Evolutionary conservation across 2,329 filamentous ascomycete genomes (phyloP), one percentile per base, ranked within the genome.

Genomic region (Elsinoe ampelina): DNA sequence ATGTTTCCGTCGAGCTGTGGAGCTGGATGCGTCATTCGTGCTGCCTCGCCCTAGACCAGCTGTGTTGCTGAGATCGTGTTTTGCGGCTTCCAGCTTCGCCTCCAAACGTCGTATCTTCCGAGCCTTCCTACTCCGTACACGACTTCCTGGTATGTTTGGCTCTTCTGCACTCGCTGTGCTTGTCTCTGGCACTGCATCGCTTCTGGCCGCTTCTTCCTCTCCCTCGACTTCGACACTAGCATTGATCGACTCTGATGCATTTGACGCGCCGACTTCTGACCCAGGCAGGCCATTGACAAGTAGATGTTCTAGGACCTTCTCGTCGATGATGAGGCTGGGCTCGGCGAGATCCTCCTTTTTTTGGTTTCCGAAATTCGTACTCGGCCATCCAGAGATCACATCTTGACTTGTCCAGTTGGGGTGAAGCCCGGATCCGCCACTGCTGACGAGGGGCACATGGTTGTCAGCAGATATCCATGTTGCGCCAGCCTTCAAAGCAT

Each of bases 81-180:
- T 45, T n/a, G 30, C 32, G 13, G 26, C 42, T 45, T 45, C 38
- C 19, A 45, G 39, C 17, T 56, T 56, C 13, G 54, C 54, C 34
- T 48, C 32, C 30, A 38, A n/a, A 26, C 54, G 54, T 48, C 54
- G 22, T 17, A 56, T n/a, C 22, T 56, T 56, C 17, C 54, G 39
- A 26, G 39, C 54, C 32, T 56, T 56, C 8, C 54, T 17, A 10
- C 42, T 42, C 17, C n/a, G 13, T n/a, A 45, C 20, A 15, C 54
- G 47, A 2, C 32, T 19, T 15, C 41, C 20, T 6, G n/a, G n/a
- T 7, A 22, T 15, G 15, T 13, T 45, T 13, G 38, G 26, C 26
- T 41, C 38, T 41, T 19, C 13, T 41, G 13, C 38, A 15, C 38
- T 41, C 3, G 11, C 13, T 41, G 38, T 19, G 38, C 38, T 41